Evolutionary conservation across 192 early-diverging fungal species (phyloP).

Genomic region (Coemansia sp.): DNA sequence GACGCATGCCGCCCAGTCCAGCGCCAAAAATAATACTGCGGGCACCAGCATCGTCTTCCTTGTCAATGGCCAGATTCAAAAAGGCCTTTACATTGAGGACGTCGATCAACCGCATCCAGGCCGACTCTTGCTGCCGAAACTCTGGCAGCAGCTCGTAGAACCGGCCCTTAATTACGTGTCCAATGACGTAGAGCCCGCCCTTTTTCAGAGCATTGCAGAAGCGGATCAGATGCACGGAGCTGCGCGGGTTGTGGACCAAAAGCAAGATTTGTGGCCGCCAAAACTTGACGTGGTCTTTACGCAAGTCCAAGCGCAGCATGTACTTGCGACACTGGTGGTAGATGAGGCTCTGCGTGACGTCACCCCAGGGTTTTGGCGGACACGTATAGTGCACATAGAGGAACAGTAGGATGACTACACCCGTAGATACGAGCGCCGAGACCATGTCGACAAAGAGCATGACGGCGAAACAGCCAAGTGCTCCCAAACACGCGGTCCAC

Average conservation of each 20-base stretch:
- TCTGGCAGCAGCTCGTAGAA: constrained; percentile 58
- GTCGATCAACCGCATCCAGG: constrained; percentile 67
- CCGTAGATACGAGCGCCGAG: constrained; percentile 55
- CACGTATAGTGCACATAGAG: constrained; percentile 68
- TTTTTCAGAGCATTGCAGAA: constrained; percentile 75
- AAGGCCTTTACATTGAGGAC: constrained; percentile 66
- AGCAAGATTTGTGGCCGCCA: constrained; percentile 75
- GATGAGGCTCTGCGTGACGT: constrained; percentile 70
- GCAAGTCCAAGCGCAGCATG: constrained; percentile 62
- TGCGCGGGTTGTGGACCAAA: constrained; percentile 63
- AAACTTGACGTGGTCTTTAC: constrained; percentile 72
- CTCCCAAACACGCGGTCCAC: constrained; percentile 64
- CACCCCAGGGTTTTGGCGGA: constrained; percentile 71
- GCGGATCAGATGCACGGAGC: constrained; percentile 60
- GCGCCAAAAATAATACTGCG: constrained; percentile 64
- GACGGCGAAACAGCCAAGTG: constrained; percentile 54
- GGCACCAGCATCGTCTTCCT: constrained; percentile 56
- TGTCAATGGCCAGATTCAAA: constrained; percentile 61
- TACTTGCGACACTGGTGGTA: constrained; percentile 77
- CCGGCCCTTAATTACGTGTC: constrained; percentile 63
- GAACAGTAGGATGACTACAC: constrained; percentile 60
- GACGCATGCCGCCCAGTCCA: constrained; percentile 70
- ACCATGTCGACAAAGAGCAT: constrained; percentile 63
- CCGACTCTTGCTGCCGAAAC: constrained; percentile 55
- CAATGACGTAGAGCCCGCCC: constrained; percentile 69